Conservation (phyloP, 75 land plant genomes). For the Sequoiadendron giganteum region DNA sequence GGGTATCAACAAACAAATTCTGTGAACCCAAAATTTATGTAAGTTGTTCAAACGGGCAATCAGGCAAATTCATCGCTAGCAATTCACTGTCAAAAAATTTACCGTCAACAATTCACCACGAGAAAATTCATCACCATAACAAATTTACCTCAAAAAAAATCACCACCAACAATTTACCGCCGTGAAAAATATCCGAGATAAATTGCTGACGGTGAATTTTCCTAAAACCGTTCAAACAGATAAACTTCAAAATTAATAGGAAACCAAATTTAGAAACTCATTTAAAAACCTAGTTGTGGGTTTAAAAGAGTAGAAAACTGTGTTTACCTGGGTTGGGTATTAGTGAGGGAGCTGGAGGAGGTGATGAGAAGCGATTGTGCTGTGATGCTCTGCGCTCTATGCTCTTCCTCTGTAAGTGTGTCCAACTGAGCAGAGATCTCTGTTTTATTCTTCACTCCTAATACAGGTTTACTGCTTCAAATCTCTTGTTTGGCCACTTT, state of each 20-base stretch:
- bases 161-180: too few relatives aligned
- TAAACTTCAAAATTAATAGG: background rate
- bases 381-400: slow-evolving; percentile 69
- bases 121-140: too few relatives aligned
- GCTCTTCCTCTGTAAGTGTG: slow-evolving; percentile 72
- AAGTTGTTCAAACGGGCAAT: too few relatives aligned
- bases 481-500: background rate
- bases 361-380: slow-evolving; percentile 77
- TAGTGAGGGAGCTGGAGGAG: slow-evolving; percentile 36
- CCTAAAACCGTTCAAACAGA: too few relatives aligned
- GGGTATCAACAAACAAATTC: background rate
- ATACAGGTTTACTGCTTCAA: background rate
- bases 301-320: background rate
- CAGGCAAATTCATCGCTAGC: too few relatives aligned
- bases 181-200: too few relatives aligned
- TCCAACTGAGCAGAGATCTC: slow-evolving; percentile 14
- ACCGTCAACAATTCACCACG: too few relatives aligned
- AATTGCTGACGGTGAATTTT: too few relatives aligned
- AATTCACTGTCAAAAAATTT: too few relatives aligned
- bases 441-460: background rate
- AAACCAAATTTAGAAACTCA: background rate
- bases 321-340: slow-evolving; percentile 23
- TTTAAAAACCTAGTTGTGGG: background rate
- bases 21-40: background rate
- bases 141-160: too few relatives aligned